Evolutionary conservation across 768 basidiomycete species (phyloP).

Genomic region (Tulasnella sp.): DNA sequence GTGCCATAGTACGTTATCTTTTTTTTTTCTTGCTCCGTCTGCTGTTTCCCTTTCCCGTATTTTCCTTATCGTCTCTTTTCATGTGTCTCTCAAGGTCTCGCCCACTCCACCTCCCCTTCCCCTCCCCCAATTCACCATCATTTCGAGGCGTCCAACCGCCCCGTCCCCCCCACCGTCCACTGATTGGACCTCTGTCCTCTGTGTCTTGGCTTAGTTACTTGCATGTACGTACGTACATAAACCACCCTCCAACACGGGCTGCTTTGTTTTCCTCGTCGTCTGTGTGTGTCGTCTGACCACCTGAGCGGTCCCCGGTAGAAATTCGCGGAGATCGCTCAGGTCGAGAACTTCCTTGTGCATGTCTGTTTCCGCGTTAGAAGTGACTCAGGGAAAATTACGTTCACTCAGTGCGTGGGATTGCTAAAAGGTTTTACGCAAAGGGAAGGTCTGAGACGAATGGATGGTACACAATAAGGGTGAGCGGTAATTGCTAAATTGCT

Average conservation of each 20-base stretch:
- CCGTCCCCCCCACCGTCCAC: background rate
- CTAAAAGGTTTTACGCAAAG: background rate
- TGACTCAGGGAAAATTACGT: slow-evolving; percentile 1
- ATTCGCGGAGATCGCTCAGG: slow-evolving; percentile 3
- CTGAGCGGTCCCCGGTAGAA: background rate
- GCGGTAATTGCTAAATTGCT: slow-evolving; percentile 12
- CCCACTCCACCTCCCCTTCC: background rate
- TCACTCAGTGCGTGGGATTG: background rate
- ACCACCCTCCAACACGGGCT: slow-evolving; percentile 1
- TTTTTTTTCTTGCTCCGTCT: background rate
- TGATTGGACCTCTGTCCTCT: background rate
- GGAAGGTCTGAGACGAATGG: background rate
- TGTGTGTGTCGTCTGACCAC: background rate
- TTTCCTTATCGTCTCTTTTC: background rate
- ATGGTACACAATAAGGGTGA: background rate
- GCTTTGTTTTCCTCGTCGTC: background rate
- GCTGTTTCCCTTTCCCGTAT: background rate
- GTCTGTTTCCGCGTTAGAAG: background rate
- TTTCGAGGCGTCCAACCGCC: background rate
- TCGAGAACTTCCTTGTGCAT: background rate
- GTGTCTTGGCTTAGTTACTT: background rate
- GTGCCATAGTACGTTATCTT: background rate
- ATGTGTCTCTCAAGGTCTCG: background rate
- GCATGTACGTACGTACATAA: background rate
- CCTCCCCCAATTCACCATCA: background rate